These are phyloP conservation scores for Stentor roeselii DNA, from an alignment of 73 alveolate species.

Conservation along the genomic window DNA sequence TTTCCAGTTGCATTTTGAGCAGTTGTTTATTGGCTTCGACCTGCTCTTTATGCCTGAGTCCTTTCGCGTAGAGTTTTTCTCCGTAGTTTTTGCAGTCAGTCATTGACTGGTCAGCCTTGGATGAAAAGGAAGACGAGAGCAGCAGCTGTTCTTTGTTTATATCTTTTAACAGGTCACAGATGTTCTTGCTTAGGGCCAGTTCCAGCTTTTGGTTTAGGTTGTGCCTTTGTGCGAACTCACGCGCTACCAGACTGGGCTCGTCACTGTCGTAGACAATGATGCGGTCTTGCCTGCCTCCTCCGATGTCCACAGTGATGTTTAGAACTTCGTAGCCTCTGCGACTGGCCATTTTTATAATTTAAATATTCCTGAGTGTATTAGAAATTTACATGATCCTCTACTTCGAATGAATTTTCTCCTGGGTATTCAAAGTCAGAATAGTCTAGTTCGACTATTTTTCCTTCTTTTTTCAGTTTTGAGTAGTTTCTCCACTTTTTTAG, in stretches of 20 bases:
- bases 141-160: background rate
- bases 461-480: no score
- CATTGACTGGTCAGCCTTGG: background rate
- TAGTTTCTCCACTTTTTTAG: background rate
- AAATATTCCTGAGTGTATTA: no score
- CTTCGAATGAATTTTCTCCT: background rate
- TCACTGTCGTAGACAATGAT: conserved; percentile 25
- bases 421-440: background rate
- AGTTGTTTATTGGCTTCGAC: background rate
- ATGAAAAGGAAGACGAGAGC: background rate
- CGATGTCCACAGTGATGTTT: conserved; percentile 22
- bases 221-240: conserved; percentile 24
- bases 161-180: background rate
- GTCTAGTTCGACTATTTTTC: no score
- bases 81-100: conserved; percentile 6
- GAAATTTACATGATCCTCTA: background rate
- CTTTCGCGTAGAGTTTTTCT: conserved; percentile 8
- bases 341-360: background rate
- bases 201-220: background rate
- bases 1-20: background rate
- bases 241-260: conserved; percentile 9
- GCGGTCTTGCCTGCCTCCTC: conserved; percentile 25
- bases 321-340: background rate
- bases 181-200: background rate
- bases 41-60: background rate